Evolutionary conservation across 805 yeast species (phyloP).

Genomic region (Cyberlindnera suaveolens): DNA sequence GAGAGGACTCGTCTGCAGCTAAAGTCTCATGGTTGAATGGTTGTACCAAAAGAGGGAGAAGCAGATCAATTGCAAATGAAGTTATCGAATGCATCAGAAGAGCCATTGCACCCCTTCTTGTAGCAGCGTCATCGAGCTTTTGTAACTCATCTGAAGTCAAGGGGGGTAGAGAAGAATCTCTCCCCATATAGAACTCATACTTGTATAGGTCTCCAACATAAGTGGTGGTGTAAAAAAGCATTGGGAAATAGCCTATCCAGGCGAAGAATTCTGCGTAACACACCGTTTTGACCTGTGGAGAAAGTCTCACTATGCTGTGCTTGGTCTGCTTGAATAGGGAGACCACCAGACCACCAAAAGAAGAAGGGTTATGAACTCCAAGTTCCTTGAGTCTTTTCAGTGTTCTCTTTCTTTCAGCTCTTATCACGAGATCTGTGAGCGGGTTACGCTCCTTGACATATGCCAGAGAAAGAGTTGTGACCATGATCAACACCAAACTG

Average conservation of each 20-base stretch:
- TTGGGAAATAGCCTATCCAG: constrained; percentile 65
- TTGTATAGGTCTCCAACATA: constrained; percentile 56
- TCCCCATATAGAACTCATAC: constrained; percentile 28
- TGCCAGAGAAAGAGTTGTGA: constrained; percentile 27
- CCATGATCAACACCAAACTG: constrained; percentile 31
- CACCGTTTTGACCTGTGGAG: constrained; percentile 44
- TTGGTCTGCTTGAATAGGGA: constrained; percentile 29
- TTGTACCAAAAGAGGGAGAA: constrained; percentile 38
- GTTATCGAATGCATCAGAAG: constrained; percentile 43
- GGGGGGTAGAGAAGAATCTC: constrained; percentile 30
- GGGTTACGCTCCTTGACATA: constrained; percentile 46
- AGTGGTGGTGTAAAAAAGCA: constrained; percentile 58
- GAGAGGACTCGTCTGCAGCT: constrained; percentile 8
- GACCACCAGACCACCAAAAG: constrained; percentile 11
- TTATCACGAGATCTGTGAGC: constrained; percentile 32
- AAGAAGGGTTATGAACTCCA: constrained; percentile 29
- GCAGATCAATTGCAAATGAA: constrained; percentile 37
- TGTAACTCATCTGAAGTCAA: constrained; percentile 32
- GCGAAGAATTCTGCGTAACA: constrained; percentile 57
- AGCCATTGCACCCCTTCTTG: constrained; percentile 48
- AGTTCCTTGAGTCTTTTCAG: constrained; percentile 27
- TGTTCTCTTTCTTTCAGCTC: constrained; percentile 31
- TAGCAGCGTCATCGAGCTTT: constrained; percentile 37
- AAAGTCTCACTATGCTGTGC: constrained; percentile 32
- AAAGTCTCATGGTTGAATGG: constrained; percentile 21